phyloP scores from a whole-genome alignment of 2,329 filamentous ascomycete species.

The Coniochaeta sp. region DNA sequence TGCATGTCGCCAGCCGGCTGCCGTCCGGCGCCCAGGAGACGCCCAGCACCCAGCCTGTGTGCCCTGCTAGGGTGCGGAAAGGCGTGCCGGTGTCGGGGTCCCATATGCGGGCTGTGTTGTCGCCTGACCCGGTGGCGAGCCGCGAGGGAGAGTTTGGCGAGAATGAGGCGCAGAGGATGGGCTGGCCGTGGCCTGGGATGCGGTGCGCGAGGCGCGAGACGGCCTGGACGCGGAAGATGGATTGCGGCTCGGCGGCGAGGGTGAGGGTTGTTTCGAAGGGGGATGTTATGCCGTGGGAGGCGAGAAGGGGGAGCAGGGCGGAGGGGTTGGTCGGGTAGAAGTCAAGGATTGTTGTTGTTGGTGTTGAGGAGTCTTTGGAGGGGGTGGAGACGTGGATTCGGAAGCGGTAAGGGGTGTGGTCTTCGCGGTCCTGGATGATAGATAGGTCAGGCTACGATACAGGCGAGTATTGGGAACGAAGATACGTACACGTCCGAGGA shows the following conservation, averaged over 20 bases:
- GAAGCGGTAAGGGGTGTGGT: conserved; percentile 55
- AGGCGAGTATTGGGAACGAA: not conserved
- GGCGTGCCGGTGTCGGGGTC: conserved; percentile 92
- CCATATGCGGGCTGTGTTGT: conserved; percentile 88
- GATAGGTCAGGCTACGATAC: not conserved
- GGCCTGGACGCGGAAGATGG: conserved; percentile 86
- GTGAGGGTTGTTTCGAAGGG: conserved; percentile 26
- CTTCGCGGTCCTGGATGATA: conserved; percentile 39
- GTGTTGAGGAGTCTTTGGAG: not conserved
- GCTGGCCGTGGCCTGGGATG: conserved; percentile 85
- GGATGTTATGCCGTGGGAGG: conserved; percentile 1
- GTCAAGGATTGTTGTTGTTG: conserved; percentile 13
- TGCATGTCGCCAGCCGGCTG: conserved; percentile 73
- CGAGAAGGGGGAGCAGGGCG: conserved; percentile 2
- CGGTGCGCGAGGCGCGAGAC: conserved; percentile 84
- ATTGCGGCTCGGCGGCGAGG: conserved; percentile 67
- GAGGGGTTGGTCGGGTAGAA: conserved; percentile 3
- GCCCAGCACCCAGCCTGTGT: conserved; percentile 82
- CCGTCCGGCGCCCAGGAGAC: conserved; percentile 85
- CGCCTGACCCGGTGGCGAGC: conserved; percentile 83
- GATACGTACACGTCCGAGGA: conserved; percentile 62
- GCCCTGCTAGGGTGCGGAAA: conserved; percentile 75
- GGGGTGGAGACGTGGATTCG: conserved; percentile 40
- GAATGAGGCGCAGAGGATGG: conserved; percentile 81
- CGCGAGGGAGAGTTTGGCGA: conserved; percentile 69